A percentile compares a stretch with the other conserved stretches of the same genome.
These are phyloP conservation scores for Leccinellum rugosiceps DNA, from an alignment of 768 basidiomycete genomes.

Conservation along the genomic window DNA sequence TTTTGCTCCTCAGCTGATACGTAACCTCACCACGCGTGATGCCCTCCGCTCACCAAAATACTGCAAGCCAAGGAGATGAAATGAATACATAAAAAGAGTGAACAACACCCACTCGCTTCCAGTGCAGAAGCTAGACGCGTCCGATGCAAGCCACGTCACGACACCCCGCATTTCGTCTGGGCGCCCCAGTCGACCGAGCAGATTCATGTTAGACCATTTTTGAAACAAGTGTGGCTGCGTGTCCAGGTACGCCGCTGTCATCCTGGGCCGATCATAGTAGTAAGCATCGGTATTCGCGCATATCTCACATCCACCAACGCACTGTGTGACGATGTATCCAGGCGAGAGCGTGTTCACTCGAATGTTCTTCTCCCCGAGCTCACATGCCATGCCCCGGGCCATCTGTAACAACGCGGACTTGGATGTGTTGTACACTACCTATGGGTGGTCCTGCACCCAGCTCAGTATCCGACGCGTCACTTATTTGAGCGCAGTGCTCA, in stretches of 20 bases:
- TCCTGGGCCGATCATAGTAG: slow-evolving; percentile 41
- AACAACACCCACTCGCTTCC: slow-evolving; percentile 68
- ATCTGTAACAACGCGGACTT: slow-evolving; percentile 81
- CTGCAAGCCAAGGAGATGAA: slow-evolving; percentile 6
- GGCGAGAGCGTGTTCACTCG: slow-evolving; percentile 76
- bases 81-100: not conserved
- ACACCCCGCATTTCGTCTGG: slow-evolving; percentile 75
- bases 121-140: slow-evolving; percentile 75
- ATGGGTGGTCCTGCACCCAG: slow-evolving; percentile 56
- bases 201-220: slow-evolving; percentile 69
- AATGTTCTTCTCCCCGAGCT: slow-evolving; percentile 62
- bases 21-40: slow-evolving; percentile 27
- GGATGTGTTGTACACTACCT: slow-evolving; percentile 75
- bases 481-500: slow-evolving; percentile 22
- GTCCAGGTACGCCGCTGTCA: slow-evolving; percentile 74
- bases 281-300: no score
- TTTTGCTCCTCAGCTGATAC: not conserved
- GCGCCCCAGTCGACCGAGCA: slow-evolving; percentile 65
- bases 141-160: slow-evolving; percentile 66
- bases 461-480: not conserved
- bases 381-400: slow-evolving; percentile 80
- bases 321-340: slow-evolving; percentile 73
- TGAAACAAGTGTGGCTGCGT: slow-evolving; percentile 56
- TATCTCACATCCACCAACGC: slow-evolving; percentile 29
- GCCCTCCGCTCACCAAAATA: slow-evolving; percentile 31